phyloP scores from a whole-genome alignment of 495 filamentous ascomycete genomes.

The Penicillium steckii region DNA sequence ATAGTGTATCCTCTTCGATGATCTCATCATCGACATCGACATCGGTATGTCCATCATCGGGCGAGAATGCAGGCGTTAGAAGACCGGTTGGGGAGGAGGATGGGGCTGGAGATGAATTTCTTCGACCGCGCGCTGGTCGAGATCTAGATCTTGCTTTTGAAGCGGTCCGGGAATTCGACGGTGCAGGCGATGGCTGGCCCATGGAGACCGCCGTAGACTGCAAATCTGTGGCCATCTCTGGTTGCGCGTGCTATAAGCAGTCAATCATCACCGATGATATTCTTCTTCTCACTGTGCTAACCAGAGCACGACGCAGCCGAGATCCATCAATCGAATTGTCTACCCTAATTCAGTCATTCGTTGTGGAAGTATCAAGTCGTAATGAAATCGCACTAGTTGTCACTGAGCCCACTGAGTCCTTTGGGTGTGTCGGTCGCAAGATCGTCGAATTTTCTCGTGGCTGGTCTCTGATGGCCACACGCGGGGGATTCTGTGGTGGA shows the following conservation, averaged over 20 bases:
- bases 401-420: not conserved
- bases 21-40: slow-evolving; percentile 52
- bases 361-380: not conserved
- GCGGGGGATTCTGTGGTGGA: slow-evolving; percentile 14
- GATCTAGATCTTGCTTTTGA: slow-evolving; percentile 45
- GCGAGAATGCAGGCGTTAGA: slow-evolving; percentile 43
- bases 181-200: slow-evolving; percentile 57
- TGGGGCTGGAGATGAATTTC: slow-evolving; percentile 60
- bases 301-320: slow-evolving; percentile 29
- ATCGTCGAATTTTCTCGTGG: not conserved
- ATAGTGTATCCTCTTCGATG: slow-evolving; percentile 68
- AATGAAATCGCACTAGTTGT: not conserved
- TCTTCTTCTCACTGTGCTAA: slow-evolving; percentile 21
- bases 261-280: slow-evolving; percentile 21
- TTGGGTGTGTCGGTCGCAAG: not conserved
- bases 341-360: slow-evolving; percentile 25
- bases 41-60: slow-evolving; percentile 39
- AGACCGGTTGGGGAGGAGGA: slow-evolving; percentile 64
- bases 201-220: slow-evolving; percentile 22
- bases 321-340: slow-evolving; percentile 19
- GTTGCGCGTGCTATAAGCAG: slow-evolving; percentile 3
- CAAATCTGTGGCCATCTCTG: slow-evolving; percentile 30
- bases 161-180: slow-evolving; percentile 63
- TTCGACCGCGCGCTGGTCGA: slow-evolving; percentile 50
- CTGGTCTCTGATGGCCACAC: slow-evolving; percentile 1